Percentiles rank a stretch among this genome's conserved stretches.
phyloP scores from a whole-genome alignment of 2,329 filamentous ascomycete species.

The Parastagonospora avenae region DNA sequence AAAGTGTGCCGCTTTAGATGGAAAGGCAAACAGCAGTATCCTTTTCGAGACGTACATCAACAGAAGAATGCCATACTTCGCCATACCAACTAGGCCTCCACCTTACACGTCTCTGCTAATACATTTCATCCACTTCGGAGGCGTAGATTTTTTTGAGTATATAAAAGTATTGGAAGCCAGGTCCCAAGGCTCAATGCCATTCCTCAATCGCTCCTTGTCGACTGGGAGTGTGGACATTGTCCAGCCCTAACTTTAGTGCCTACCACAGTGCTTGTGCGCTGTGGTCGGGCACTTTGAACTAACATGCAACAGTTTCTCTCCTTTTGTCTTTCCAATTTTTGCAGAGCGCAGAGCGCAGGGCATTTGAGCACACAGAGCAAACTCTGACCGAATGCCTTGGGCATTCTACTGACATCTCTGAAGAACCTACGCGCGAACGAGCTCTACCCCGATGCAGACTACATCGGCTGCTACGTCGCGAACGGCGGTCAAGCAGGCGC shows the following conservation, averaged over 20 bases:
- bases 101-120: background rate
- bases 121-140: background rate
- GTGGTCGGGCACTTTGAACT: background rate
- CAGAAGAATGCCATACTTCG: too few relatives aligned
- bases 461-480: background rate
- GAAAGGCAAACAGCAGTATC: too few relatives aligned
- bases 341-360: slow-evolving; percentile 3
- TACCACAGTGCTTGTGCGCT: background rate
- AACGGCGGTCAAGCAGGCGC: background rate
- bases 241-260: background rate
- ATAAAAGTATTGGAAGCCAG: background rate
- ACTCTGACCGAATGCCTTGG: slow-evolving; percentile 3
- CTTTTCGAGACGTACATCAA: too few relatives aligned
- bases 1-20: too few relatives aligned
- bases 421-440: background rate
- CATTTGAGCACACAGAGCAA: slow-evolving; percentile 5
- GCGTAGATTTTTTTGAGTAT: background rate
- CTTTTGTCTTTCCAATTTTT: background rate
- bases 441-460: background rate
- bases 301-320: background rate
- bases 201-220: slow-evolving; percentile 1
- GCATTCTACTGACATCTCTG: slow-evolving; percentile 1
- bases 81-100: too few relatives aligned
- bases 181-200: background rate
- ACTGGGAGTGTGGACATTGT: background rate